Conservation (phyloP, 2,329 filamentous ascomycete species). For the Fusarium phyllophilum region DNA sequence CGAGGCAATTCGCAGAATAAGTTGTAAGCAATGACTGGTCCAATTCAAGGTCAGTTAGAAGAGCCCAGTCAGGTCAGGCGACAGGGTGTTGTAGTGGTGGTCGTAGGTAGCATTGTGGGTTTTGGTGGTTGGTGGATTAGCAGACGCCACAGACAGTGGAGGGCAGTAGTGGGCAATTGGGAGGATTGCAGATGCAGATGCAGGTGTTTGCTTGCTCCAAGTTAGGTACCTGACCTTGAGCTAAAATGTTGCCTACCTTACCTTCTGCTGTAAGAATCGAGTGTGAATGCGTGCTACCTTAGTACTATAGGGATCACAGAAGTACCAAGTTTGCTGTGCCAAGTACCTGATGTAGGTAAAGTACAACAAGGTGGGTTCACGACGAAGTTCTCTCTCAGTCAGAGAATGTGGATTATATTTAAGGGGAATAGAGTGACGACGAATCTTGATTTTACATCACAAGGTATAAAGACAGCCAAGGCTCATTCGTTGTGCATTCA, state of each 20-base stretch:
- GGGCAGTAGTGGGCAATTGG: slow-evolving; percentile 24
- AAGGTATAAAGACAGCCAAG: slow-evolving; percentile 3
- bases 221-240: background rate
- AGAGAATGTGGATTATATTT: slow-evolving; percentile 19
- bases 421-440: background rate
- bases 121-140: slow-evolving; percentile 31
- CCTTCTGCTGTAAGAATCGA: background rate
- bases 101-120: slow-evolving; percentile 10
- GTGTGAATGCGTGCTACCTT: background rate
- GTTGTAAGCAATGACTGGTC: slow-evolving; percentile 38
- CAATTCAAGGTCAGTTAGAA: slow-evolving; percentile 25
- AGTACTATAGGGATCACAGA: background rate
- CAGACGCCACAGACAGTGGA: slow-evolving; percentile 14
- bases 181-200: slow-evolving; percentile 3
- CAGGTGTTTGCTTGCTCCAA: background rate
- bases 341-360: slow-evolving; percentile 14
- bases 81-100: slow-evolving; percentile 28
- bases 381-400: background rate
- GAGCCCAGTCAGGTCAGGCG: slow-evolving; percentile 35
- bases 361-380: slow-evolving; percentile 19
- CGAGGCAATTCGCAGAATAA: slow-evolving; percentile 44
- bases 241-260: background rate
- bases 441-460: slow-evolving; percentile 1
- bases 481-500: background rate
- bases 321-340: background rate